These are phyloP conservation scores for Leishmania lainsoni DNA, from an alignment of 208 protist species.

Conservation along the genomic window DNA sequence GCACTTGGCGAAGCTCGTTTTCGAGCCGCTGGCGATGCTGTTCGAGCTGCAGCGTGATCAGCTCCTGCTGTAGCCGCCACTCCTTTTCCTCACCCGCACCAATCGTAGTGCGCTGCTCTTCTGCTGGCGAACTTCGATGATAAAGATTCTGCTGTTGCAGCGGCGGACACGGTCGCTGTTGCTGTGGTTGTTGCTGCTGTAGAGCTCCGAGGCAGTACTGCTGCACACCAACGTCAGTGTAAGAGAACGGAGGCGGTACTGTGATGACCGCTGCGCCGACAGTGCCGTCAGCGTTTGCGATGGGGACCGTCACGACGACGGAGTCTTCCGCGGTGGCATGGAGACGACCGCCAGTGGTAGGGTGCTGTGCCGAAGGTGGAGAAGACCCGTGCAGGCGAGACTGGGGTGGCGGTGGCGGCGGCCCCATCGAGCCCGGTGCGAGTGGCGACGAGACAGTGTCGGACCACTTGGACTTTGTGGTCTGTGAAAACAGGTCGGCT, in stretches of 20 bases:
- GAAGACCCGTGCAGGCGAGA: background rate
- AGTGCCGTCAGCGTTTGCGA: background rate
- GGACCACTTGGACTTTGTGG: background rate
- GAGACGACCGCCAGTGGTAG: background rate
- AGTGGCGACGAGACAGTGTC: background rate
- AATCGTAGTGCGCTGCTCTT: background rate
- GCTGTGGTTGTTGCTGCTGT: background rate
- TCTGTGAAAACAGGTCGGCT: background rate
- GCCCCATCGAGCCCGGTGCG: background rate
- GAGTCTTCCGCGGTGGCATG: background rate
- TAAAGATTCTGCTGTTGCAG: background rate
- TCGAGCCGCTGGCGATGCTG: conserved; percentile 12
- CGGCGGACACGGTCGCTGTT: background rate
- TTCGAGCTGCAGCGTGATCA: conserved; percentile 12
- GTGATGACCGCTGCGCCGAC: background rate
- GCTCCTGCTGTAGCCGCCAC: conserved; percentile 1
- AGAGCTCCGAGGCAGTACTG: conserved; percentile 3
- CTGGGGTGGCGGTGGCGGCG: background rate
- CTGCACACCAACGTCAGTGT: conserved; percentile 1
- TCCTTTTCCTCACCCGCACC: background rate
- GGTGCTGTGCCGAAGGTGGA: background rate
- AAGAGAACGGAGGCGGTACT: conserved; percentile 1
- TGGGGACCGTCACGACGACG: background rate
- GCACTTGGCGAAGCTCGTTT: conserved; percentile 1
- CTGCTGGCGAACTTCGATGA: background rate